Evolutionary conservation across 1,284 basidiomycete species (phyloP).

Genomic region (Tilletia caries): DNA sequence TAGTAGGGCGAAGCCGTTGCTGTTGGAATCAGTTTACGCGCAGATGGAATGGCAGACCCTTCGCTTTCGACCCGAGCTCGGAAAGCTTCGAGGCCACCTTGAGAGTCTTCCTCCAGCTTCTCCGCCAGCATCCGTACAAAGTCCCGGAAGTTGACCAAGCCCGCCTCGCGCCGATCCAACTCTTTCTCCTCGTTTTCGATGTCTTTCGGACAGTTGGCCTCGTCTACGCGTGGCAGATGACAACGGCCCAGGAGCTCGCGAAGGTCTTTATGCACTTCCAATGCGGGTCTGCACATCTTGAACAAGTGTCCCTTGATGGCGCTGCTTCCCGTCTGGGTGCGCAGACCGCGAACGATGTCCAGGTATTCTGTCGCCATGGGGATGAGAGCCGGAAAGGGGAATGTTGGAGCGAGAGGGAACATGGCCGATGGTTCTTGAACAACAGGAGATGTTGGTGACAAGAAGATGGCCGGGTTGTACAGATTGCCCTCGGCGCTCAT

Average conservation of each 20-base stretch:
- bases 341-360: conserved; percentile 69
- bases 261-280: conserved; percentile 69
- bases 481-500: conserved; percentile 95
- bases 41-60: neutral
- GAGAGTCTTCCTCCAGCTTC: conserved; percentile 63
- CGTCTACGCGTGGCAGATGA: conserved; percentile 25
- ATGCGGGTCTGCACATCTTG: conserved; percentile 78
- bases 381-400: conserved; percentile 63
- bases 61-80: neutral
- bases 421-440: conserved; percentile 15
- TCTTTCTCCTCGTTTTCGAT: conserved; percentile 58
- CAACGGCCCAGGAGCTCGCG: conserved; percentile 61
- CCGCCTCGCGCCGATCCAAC: conserved; percentile 57
- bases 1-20: conserved; percentile 24
- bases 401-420: conserved; percentile 26
- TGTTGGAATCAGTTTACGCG: conserved; percentile 17
- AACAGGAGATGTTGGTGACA: neutral
- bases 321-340: conserved; percentile 69
- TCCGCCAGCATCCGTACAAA: conserved; percentile 67
- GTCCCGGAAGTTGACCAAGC: conserved; percentile 61
- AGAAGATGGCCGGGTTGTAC: conserved; percentile 85
- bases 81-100: conserved; percentile 17
- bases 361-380: conserved; percentile 81
- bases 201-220: no score
- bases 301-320: conserved; percentile 90